These are phyloP conservation scores for Anthracocystis walkeri DNA, from an alignment of 1,284 basidiomycete genomes.

Conservation along the genomic window DNA sequence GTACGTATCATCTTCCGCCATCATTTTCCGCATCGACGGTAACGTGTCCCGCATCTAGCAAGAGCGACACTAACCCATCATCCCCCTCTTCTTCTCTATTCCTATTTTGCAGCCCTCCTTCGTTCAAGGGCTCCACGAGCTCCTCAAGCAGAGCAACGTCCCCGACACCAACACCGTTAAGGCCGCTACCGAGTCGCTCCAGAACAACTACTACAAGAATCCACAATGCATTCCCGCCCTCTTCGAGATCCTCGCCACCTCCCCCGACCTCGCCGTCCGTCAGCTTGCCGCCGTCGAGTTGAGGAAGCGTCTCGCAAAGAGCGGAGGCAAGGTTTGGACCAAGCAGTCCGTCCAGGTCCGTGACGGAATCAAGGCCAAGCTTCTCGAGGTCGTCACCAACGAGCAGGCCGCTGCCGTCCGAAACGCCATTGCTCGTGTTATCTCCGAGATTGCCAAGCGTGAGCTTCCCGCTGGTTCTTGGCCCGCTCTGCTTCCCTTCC, in stretches of 20 bases:
- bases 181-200: constrained; percentile 81
- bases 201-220: constrained; percentile 78
- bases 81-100: background rate
- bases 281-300: constrained; percentile 99
- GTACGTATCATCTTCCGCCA: constrained; percentile 15
- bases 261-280: constrained; percentile 82
- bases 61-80: too few species aligned
- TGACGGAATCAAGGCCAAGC: constrained; percentile 84
- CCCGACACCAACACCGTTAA: constrained; percentile 68
- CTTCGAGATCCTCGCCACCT: constrained; percentile 86
- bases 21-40: background rate
- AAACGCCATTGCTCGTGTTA: constrained; percentile 84
- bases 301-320: constrained; percentile 87
- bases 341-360: constrained; percentile 79
- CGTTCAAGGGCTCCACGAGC: constrained; percentile 65
- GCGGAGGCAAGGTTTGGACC: constrained; percentile 86
- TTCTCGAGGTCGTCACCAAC: constrained; percentile 82
- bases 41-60: too few species aligned
- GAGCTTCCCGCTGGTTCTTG: constrained; percentile 87
- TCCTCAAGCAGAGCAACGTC: constrained; percentile 67
- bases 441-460: constrained; percentile 90
- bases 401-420: constrained; percentile 83
- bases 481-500: constrained; percentile 88
- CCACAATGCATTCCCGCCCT: constrained; percentile 90
- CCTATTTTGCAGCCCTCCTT: constrained; percentile 41